Base-by-base conservation (phyloP, 2,329 filamentous ascomycete species). In the Dryadomyces quercivorus region DNA sequence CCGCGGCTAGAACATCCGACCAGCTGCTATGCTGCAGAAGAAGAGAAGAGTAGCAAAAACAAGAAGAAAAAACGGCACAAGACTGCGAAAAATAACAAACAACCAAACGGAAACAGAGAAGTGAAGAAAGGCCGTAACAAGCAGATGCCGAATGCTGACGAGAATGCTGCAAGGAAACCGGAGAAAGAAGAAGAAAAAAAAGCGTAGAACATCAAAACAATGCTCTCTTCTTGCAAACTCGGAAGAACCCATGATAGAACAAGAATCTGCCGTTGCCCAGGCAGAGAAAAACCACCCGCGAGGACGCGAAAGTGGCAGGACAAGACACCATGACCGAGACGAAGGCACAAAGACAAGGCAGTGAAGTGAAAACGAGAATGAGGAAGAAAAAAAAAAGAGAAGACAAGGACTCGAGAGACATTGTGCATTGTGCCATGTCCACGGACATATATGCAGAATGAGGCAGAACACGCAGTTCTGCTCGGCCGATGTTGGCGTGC, bases 311-410 rank as follows among this genome's bases (percentile, higher is more conserved):
- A 54, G 50, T 43, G 42, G 51, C 31, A 49, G 36, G 46, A 54
- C 50, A 50, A 20, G 52, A 59, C 61, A 62, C 55, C 50, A 55
- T 53, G 46, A 58, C 58, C 38, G 58, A 48, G 52, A 58, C 53
- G 43, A 20, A 40, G 40, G 40, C 16, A 44, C n/a, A 50, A 51
- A 54, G 10, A 48, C 42, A 40, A 53, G 49, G 50, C 45, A 55
- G 42, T 48, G 50, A 43, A 56, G 38, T 53, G 50, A 50, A 44
- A 44, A 44, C 5, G 6, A 15, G 10, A 21, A 15, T 9, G 5
- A 13, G n/a, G n/a, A 38, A 49, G 7, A 7, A 38, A 50, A 7
- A 21, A 15, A 20, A 3, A 18, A 40, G 18, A 10, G 20, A 50
- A 10, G 18, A 15, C 18, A 6, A 12, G 21, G 34, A 18, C 42